Percentiles rank a stretch among this genome's conserved stretches.
Conservation (phyloP, 352 stramenopile genomes). For the Phytophthora constricta region DNA sequence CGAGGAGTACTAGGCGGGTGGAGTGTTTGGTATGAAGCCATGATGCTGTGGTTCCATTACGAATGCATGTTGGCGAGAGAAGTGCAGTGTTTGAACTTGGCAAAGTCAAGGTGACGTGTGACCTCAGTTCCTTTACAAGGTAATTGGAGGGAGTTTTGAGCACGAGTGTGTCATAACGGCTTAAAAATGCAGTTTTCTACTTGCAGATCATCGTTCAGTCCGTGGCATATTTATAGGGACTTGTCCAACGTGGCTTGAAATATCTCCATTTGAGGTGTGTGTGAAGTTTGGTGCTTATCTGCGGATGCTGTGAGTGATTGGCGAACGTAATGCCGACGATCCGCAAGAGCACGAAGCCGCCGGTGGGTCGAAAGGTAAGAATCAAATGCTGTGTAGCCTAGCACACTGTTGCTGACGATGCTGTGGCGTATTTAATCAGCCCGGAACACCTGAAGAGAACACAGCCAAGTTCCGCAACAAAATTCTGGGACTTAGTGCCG, state of each 20-base stretch:
- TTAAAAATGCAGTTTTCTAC: background rate
- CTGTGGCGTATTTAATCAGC: constrained; percentile 9
- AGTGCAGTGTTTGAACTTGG: background rate
- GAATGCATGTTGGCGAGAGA: background rate
- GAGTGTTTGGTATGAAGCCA: background rate
- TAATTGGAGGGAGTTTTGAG: background rate
- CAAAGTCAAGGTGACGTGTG: background rate
- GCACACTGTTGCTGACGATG: constrained; percentile 8
- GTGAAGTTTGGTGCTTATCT: background rate
- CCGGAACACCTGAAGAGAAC: constrained; percentile 43
- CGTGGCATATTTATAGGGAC: background rate
- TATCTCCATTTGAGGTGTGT: background rate
- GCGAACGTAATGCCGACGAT: constrained; percentile 24
- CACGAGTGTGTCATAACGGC: background rate
- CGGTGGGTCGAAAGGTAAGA: constrained; percentile 29
- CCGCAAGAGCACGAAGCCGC: constrained; percentile 24
- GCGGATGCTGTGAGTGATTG: background rate
- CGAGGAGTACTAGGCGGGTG: constrained; percentile 83
- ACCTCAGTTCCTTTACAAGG: background rate
- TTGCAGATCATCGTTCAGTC: background rate
- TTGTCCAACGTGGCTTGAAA: background rate
- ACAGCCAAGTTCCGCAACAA: constrained; percentile 60
- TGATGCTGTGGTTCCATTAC: constrained; percentile 1
- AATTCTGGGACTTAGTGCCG: constrained; percentile 52
- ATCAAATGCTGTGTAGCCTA: background rate